Evolutionary conservation across 371 early-diverging fungal species (phyloP).

Genomic region (Mucor racemosus): DNA sequence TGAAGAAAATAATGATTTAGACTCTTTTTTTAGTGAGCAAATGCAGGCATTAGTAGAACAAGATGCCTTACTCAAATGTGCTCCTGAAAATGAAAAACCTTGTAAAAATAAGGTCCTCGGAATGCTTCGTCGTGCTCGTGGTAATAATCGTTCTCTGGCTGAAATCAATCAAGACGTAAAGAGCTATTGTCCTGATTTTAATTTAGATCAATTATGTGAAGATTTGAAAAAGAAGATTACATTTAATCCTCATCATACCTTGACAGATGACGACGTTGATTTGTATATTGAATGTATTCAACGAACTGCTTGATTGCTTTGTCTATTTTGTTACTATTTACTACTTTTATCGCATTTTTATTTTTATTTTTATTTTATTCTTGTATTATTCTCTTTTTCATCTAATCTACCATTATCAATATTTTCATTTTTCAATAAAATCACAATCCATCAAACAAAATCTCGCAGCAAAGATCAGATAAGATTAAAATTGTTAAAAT

Average conservation of each 20-base stretch:
- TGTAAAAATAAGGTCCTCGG: constrained; percentile 13
- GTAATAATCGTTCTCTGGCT: constrained; percentile 14
- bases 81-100: constrained; percentile 19
- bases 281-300: constrained; percentile 27
- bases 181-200: constrained; percentile 31
- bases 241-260: constrained; percentile 17
- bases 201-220: constrained; percentile 30
- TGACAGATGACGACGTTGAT: constrained; percentile 27
- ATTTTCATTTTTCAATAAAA: background rate
- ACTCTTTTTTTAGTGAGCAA: constrained; percentile 15
- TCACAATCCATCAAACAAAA: background rate
- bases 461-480: background rate
- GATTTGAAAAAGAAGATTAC: constrained; percentile 17
- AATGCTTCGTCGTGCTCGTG: constrained; percentile 11
- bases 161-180: constrained; percentile 27
- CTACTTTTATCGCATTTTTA: background rate
- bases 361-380: background rate
- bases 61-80: constrained; percentile 9
- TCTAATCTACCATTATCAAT: background rate
- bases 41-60: constrained; percentile 15
- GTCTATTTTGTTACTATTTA: background rate
- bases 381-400: background rate
- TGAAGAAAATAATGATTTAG: background rate
- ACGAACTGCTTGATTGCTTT: constrained; percentile 8
- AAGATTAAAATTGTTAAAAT: background rate